These are phyloP conservation scores for Asterionellopsis glacialis DNA, from an alignment of 108 stramenopile genomes.

Conservation along the genomic window DNA sequence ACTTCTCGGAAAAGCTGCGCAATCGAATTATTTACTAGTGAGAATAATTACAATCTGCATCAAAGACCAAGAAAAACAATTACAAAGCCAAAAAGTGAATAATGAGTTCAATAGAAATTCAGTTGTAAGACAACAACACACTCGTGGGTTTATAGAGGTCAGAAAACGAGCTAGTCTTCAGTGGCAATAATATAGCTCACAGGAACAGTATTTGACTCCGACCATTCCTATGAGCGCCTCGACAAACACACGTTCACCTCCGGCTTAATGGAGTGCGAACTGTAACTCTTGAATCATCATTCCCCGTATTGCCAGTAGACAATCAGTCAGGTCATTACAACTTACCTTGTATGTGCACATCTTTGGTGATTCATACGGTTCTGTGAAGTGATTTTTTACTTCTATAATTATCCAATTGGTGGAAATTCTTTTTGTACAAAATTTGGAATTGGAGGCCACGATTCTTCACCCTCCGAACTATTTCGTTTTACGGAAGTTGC, in stretches of 20 bases:
- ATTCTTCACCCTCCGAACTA: constrained; percentile 15
- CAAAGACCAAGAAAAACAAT: too few species aligned
- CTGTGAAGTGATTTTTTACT: not conserved
- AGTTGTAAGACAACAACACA: too few species aligned
- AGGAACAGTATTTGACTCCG: constrained; percentile 61
- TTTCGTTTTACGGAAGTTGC: constrained; percentile 3
- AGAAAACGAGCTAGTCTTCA: constrained; percentile 16
- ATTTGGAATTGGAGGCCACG: constrained; percentile 17
- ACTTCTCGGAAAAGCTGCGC: too few species aligned
- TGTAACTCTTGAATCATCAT: constrained; percentile 39
- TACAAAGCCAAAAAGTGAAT: too few species aligned
- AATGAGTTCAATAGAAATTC: too few species aligned
- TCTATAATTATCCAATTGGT: constrained; percentile 19
- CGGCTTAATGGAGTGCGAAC: constrained; percentile 35
- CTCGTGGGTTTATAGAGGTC: too few species aligned
- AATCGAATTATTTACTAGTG: too few species aligned
- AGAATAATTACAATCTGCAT: too few species aligned
- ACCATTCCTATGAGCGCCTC: constrained; percentile 38
- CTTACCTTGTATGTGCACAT: too few species aligned
- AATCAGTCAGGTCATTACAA: too few species aligned
- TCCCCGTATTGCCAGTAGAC: constrained; percentile 5
- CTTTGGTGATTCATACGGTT: not conserved
- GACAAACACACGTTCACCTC: constrained; percentile 19
- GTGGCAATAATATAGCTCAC: constrained; percentile 33
- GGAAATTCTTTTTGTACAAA: constrained; percentile 26